Evolutionary conservation across 768 basidiomycete genomes (phyloP).

Genomic region (Boletus subcaerulescens): DNA sequence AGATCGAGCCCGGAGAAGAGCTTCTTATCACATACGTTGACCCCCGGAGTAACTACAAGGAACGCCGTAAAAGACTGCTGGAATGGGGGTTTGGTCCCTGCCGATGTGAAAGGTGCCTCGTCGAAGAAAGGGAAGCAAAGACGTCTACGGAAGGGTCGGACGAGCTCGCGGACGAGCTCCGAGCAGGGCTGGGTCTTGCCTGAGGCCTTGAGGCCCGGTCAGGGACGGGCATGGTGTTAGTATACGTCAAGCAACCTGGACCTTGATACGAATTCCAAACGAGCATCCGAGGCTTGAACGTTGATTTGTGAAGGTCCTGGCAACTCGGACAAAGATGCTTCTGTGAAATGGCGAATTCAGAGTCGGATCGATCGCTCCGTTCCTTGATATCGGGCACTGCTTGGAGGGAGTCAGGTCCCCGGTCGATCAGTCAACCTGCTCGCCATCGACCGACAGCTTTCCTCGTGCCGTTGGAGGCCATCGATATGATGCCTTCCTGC

Average conservation of each 20-base stretch:
- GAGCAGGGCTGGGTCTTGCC: constrained; percentile 58
- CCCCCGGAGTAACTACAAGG: constrained; percentile 39
- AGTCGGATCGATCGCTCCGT: not conserved
- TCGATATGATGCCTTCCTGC: no score
- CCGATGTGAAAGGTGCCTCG: constrained; percentile 60
- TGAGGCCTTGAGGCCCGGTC: constrained; percentile 29
- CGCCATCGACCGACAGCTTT: no score
- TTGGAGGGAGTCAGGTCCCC: no score
- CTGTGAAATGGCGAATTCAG: no score
- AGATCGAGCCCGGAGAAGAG: constrained; percentile 71
- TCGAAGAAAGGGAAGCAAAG: constrained; percentile 45
- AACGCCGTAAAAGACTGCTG: constrained; percentile 51
- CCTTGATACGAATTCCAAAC: not conserved
- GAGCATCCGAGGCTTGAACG: not conserved
- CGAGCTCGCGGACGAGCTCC: constrained; percentile 58
- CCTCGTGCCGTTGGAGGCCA: no score
- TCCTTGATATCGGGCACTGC: not conserved
- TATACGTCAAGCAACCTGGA: not conserved
- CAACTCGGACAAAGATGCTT: not conserved
- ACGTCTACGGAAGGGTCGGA: constrained; percentile 24
- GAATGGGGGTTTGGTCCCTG: constrained; percentile 80
- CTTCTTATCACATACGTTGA: constrained; percentile 78
- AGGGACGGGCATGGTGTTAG: not conserved
- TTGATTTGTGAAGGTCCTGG: not conserved
- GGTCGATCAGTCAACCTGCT: no score